phyloP scores from a whole-genome alignment of 108 stramenopile species.

The Skeletonema tropicum region DNA sequence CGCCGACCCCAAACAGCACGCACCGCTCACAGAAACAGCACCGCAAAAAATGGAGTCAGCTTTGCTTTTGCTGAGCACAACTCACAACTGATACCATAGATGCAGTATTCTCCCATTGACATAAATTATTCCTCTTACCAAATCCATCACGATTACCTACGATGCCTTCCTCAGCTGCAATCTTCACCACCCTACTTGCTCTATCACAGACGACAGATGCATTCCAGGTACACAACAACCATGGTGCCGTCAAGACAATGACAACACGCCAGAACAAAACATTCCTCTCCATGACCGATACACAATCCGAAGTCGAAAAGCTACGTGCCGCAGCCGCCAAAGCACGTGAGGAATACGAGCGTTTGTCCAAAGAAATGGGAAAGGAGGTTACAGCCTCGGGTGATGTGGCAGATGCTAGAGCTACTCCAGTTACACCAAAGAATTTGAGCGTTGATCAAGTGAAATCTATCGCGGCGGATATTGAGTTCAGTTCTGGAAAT shows the following conservation, averaged over 20 bases:
- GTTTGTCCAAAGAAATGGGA: slow-evolving; percentile 45
- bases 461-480: slow-evolving; percentile 28
- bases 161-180: background rate
- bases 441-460: slow-evolving; percentile 35
- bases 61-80: too few relatives aligned
- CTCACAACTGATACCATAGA: too few relatives aligned
- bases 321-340: slow-evolving; percentile 78
- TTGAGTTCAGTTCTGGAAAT: slow-evolving; percentile 55
- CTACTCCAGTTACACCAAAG: slow-evolving; percentile 18
- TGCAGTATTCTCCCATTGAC: background rate
- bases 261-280: background rate
- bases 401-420: slow-evolving; percentile 14
- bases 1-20: background rate
- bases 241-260: background rate
- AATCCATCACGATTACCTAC: background rate
- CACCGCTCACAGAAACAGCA: background rate
- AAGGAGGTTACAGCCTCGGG: slow-evolving; percentile 33
- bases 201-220: background rate
- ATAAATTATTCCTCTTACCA: background rate
- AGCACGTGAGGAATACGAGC: slow-evolving; percentile 82
- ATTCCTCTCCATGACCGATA: slow-evolving; percentile 11
- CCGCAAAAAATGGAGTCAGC: too few relatives aligned
- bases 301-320: slow-evolving; percentile 53
- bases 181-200: background rate
- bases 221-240: slow-evolving; percentile 5